phyloP scores from a whole-genome alignment of 352 stramenopile genomes.

The Pythium dissimile region DNA sequence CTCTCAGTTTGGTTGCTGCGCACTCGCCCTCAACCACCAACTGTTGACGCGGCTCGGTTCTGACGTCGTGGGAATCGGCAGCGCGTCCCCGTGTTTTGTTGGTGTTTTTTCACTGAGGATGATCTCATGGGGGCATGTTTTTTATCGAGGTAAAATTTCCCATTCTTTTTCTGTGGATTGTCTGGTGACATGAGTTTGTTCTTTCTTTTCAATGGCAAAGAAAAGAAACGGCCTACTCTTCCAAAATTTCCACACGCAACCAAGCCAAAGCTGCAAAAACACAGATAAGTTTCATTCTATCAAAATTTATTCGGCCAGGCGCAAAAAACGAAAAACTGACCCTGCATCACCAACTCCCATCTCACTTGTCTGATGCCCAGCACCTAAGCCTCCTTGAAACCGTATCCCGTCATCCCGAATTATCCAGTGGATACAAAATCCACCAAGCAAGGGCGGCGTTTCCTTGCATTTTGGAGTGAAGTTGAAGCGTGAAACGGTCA shows the following conservation, averaged over 20 bases:
- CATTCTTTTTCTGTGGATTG: too few species aligned
- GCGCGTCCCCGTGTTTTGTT: too few species aligned
- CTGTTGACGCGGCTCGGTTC: neutral
- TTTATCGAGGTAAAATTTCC: too few species aligned
- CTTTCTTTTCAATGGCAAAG: slow-evolving; percentile 24
- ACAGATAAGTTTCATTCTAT: slow-evolving; percentile 7
- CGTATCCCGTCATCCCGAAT: neutral
- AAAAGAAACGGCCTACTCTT: slow-evolving; percentile 9
- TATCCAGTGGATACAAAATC: too few species aligned
- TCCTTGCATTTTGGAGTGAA: neutral
- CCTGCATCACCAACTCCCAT: neutral
- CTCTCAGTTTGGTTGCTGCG: neutral
- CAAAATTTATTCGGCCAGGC: neutral
- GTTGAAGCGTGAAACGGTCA: slow-evolving; percentile 13
- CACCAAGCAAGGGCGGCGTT: too few species aligned
- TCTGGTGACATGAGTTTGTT: too few species aligned
- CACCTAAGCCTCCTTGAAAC: too few species aligned
- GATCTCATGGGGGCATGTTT: too few species aligned
- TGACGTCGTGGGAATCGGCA: too few species aligned
- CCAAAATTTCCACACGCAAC: slow-evolving; percentile 8
- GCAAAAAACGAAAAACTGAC: neutral
- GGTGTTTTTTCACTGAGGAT: neutral
- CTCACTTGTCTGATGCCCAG: too few species aligned
- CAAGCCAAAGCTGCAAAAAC: too few species aligned
- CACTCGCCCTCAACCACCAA: neutral